Percentiles rank a stretch among this genome's conserved stretches.
These are phyloP conservation scores for Blastocystis hominis DNA, from an alignment of 352 stramenopile species.

Conservation along the genomic window DNA sequence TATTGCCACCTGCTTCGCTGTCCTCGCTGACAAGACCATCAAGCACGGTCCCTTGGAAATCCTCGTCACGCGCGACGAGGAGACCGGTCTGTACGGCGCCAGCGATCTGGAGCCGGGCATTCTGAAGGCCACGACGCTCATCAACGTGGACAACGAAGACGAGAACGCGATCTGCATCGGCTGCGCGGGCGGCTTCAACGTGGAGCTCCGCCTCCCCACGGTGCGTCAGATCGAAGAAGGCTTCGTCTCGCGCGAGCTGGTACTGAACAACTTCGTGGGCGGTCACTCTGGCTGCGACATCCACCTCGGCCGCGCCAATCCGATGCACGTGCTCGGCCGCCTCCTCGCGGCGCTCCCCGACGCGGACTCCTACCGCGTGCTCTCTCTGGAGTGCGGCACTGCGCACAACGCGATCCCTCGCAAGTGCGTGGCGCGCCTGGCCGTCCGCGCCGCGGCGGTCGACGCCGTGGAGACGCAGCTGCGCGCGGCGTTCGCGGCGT, in stretches of 20 bases:
- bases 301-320: constrained; percentile 33
- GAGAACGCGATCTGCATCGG: constrained; percentile 54
- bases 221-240: constrained; percentile 6
- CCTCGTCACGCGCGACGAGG: constrained; percentile 45
- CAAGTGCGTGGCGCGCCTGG: constrained; percentile 21
- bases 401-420: constrained; percentile 57
- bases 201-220: constrained; percentile 32
- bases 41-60: constrained; percentile 56
- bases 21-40: constrained; percentile 50
- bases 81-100: constrained; percentile 48
- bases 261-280: constrained; percentile 57
- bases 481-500: constrained; percentile 8
- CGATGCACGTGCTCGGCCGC: constrained; percentile 46
- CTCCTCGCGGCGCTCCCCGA: neutral
- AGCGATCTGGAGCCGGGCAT: constrained; percentile 47
- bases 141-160: constrained; percentile 57
- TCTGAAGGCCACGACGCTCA: constrained; percentile 51
- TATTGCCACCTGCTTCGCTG: constrained; percentile 41
- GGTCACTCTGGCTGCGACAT: constrained; percentile 55
- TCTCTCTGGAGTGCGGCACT: constrained; percentile 42
- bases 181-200: constrained; percentile 43
- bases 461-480: constrained; percentile 14
- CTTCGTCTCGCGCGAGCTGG: constrained; percentile 7
- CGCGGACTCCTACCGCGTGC: neutral
- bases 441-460: neutral